These are phyloP conservation scores for Tricholoma furcatifolium DNA, from an alignment of 768 basidiomycete genomes.

Conservation along the genomic window DNA sequence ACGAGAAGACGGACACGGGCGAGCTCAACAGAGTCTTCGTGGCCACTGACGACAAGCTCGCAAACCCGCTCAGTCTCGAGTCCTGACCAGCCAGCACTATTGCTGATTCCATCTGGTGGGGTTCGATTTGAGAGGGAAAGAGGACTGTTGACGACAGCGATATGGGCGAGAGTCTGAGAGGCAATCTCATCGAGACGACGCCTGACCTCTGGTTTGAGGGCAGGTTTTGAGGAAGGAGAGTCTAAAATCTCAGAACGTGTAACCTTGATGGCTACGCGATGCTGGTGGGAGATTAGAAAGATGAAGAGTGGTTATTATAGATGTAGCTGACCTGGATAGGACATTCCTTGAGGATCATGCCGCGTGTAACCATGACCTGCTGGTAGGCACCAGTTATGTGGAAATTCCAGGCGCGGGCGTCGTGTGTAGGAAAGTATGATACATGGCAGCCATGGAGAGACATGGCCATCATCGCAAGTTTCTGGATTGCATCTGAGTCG, in stretches of 20 bases:
- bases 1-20: slow-evolving; percentile 89
- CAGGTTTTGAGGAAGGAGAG: slow-evolving; percentile 72
- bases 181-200: slow-evolving; percentile 92
- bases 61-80: slow-evolving; percentile 94
- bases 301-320: slow-evolving; percentile 10
- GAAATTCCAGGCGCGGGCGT: slow-evolving; percentile 81
- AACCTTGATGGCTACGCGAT: slow-evolving; percentile 85
- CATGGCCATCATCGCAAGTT: slow-evolving; percentile 78
- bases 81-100: slow-evolving; percentile 80
- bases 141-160: slow-evolving; percentile 89
- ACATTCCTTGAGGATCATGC: slow-evolving; percentile 85
- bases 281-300: slow-evolving; percentile 40
- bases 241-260: slow-evolving; percentile 93
- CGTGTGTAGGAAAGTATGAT: slow-evolving; percentile 72
- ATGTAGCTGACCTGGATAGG: slow-evolving; percentile 68
- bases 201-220: slow-evolving; percentile 80
- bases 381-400: slow-evolving; percentile 89
- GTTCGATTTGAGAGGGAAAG: slow-evolving; percentile 72
- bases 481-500: slow-evolving; percentile 74
- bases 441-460: slow-evolving; percentile 81
- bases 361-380: slow-evolving; percentile 88
- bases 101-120: slow-evolving; percentile 75
- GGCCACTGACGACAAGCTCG: slow-evolving; percentile 88
- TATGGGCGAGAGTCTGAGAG: slow-evolving; percentile 87
- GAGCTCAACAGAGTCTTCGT: slow-evolving; percentile 85